Base-by-base conservation (phyloP, 2,329 filamentous ascomycete species). In the Curvularia eragrostidis region DNA sequence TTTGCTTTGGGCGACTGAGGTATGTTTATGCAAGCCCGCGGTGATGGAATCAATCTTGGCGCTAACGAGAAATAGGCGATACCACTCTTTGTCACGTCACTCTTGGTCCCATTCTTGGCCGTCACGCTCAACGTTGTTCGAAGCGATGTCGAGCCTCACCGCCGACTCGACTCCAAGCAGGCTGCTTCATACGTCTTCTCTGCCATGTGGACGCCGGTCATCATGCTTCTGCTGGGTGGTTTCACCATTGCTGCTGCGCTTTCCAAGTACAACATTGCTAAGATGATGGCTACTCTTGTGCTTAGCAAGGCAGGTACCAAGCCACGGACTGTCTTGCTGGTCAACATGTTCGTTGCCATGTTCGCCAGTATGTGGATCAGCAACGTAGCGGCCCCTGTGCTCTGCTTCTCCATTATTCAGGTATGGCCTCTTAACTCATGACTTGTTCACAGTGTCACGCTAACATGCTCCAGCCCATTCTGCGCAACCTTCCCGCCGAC, bases 341-440 rank as follows among this genome's bases (percentile, higher is more conserved):
- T 94, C 52, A 97, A 94, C 79, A 99, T 99, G 95, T 93, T 97
- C 69, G 95, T 99, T 41, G 93, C 94, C 54, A 96, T 95, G 72
- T 96, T 99, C 75, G 90, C 96, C 8, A 97, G 93, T 69, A 99
- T 99, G 95, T 92, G 96, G 83, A 98, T 99, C 72, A 97, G 93
- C 79, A 99, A 99, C 67, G 96, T 99, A 26, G 95, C 95, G 1
- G 94, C 96, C 1, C 95, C 95, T 0, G 95, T 99, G 9, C 84
- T 99, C 36, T 99, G 95, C 81, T 98, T 96, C 77, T 96, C 93
- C 19, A 97, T 99, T 70, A 96, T 99, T 59, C 93, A 97, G 84
- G 89, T 91, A 77, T 67, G 83, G 42, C 6, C 15, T 12, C 13
- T 3, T 18, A n/a, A 0, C 10, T 12, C 2, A 2, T 7, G 10